These are phyloP conservation scores for Sporothrix inflata DNA, from an alignment of 2,329 filamentous ascomycete genomes.

Conservation along the genomic window DNA sequence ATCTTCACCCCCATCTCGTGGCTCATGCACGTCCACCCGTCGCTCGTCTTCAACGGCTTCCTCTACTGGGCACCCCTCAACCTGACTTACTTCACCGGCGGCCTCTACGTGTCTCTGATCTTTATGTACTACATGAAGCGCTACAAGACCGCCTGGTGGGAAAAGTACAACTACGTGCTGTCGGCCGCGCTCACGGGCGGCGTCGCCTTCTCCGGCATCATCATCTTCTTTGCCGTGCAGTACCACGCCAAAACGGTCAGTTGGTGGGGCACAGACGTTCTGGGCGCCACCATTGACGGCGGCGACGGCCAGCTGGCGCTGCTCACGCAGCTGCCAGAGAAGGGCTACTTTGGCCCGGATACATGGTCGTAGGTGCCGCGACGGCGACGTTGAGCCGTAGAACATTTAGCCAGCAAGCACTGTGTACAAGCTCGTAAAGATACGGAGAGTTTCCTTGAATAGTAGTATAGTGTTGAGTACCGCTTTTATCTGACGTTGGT, in stretches of 20 bases:
- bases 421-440: too few relatives aligned
- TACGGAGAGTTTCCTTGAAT: too few relatives aligned
- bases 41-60: conserved; percentile 44
- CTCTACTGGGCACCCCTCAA: conserved; percentile 47
- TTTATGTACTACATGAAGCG: conserved; percentile 37
- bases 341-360: conserved; percentile 27
- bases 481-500: too few relatives aligned
- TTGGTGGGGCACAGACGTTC: conserved; percentile 32
- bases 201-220: conserved; percentile 41
- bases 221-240: conserved; percentile 34
- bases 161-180: conserved; percentile 43
- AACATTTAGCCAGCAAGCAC: too few relatives aligned
- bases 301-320: neutral
- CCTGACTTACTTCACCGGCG: conserved; percentile 44
- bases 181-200: conserved; percentile 40
- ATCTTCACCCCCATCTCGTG: neutral
- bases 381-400: too few relatives aligned
- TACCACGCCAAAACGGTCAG: conserved; percentile 22
- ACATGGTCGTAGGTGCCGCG: neutral
- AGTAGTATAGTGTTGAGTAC: too few relatives aligned
- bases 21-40: conserved; percentile 44
- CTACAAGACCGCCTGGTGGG: conserved; percentile 34
- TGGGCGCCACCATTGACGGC: neutral
- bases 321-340: conserved; percentile 19
- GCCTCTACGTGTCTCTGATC: conserved; percentile 49